Evolutionary conservation across 1,139 yeast species (phyloP), one percentile per base, ranked within the genome.

Genomic region (Protomyces pachydermus): DNA sequence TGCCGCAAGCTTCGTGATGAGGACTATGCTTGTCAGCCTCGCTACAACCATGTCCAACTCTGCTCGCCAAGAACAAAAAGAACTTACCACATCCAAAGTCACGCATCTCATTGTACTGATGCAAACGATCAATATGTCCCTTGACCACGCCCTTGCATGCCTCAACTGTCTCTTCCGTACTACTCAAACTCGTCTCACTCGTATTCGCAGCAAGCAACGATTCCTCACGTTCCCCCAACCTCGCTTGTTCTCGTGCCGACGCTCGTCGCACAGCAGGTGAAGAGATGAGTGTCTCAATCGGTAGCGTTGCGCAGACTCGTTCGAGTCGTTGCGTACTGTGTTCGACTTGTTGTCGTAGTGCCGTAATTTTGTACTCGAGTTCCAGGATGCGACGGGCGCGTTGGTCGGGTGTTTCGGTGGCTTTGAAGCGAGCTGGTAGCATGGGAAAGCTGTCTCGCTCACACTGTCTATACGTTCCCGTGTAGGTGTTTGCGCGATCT

Each of bases 1-100:
- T 66, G 80, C 82, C 1, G 84, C 84, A 58, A 82, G 81, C 76
- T 80, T 74, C 25, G 80, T 75, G 23, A 82, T 78, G 66, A 82
- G 72, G 6, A 78, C 79, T 68, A 80, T 4, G 42, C 20, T 16
- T 14, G 42, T 37, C 37, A 32, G 16, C 10, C 2, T 50, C 18
- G 23, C 35, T 14, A 16, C n/a, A 28, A 10, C 53, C 14, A 8
- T 25, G 10, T 6, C 32, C 18, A 25, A n/a, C 10, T 50, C 35
- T n/a, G 42, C 37, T 5, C 6, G 5, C 16, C 5, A 46, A 12
- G 71, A 23, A 46, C 20, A 20, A 20, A 20, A 20, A 2, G 23
- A 20, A 8, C 32, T 5, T 35, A 58, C 62, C 25, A 23, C 54
- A 55, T 0, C 84, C 84, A 18, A 80, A 76, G 69, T 81, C 85